These are phyloP conservation scores for Jackrogersella multiformis DNA, from an alignment of 495 filamentous ascomycete species.

Conservation along the genomic window DNA sequence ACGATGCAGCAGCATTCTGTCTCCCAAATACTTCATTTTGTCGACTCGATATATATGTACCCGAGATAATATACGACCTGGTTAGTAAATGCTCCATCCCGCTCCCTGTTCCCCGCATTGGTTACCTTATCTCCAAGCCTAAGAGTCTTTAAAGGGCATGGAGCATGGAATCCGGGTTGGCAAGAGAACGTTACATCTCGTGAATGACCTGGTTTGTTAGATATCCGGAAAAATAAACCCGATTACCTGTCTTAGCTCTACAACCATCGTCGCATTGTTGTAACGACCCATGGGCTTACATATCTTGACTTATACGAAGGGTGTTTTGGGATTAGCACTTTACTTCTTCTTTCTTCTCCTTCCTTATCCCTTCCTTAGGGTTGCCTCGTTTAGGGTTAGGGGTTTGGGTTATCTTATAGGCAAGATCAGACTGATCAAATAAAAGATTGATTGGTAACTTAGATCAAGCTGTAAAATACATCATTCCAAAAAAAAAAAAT, in stretches of 20 bases:
- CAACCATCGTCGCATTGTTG: neutral
- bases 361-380: too few relatives aligned
- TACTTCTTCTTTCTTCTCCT: too few relatives aligned
- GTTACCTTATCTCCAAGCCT: constrained; percentile 8
- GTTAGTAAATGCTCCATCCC: neutral
- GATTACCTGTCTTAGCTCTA: neutral
- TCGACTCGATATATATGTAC: neutral
- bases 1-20: neutral
- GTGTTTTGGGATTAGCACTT: too few relatives aligned
- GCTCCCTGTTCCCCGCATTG: constrained; percentile 41
- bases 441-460: too few relatives aligned
- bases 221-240: constrained; percentile 6
- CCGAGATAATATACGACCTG: constrained; percentile 4
- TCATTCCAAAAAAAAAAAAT: too few relatives aligned
- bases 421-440: too few relatives aligned
- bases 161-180: constrained; percentile 18
- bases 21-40: neutral
- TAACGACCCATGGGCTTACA: neutral
- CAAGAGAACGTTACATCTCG: constrained; percentile 35
- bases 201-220: constrained; percentile 3
- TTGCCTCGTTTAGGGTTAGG: neutral
- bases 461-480: too few relatives aligned
- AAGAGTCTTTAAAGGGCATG: neutral
- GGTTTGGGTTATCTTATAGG: neutral
- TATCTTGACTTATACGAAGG: too few relatives aligned